Conservation (phyloP, 1,139 yeast species). For the Protomyces arabidopsidicola region DNA sequence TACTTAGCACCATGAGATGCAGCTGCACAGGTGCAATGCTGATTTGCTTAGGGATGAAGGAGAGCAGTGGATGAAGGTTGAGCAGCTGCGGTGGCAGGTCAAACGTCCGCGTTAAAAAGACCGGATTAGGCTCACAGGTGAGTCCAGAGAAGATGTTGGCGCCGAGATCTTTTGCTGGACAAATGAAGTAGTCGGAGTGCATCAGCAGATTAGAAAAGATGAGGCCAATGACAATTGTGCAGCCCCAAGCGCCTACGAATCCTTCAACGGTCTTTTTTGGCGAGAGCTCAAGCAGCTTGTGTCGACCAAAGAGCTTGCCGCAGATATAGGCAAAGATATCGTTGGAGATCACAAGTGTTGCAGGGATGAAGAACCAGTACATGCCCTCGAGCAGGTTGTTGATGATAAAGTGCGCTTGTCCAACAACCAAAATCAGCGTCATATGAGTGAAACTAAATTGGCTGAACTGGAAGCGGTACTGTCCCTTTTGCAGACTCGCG, state of each 20-base stretch:
- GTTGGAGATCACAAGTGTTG: slow-evolving; percentile 83
- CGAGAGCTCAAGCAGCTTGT: slow-evolving; percentile 86
- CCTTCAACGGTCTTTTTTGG: slow-evolving; percentile 99
- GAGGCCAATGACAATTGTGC: slow-evolving; percentile 74
- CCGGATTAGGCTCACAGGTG: slow-evolving; percentile 79
- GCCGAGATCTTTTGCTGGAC: slow-evolving; percentile 69
- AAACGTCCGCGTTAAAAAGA: slow-evolving; percentile 72
- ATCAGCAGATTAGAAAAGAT: slow-evolving; percentile 60
- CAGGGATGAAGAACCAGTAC: slow-evolving; percentile 87
- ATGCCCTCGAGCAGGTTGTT: slow-evolving; percentile 84
- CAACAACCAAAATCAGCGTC: slow-evolving; percentile 83
- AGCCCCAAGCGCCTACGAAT: slow-evolving; percentile 94
- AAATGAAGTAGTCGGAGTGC: slow-evolving; percentile 68
- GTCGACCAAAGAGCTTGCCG: slow-evolving; percentile 92
- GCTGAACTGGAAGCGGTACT: slow-evolving; percentile 84
- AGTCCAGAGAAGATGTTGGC: slow-evolving; percentile 58
- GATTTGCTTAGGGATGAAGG: slow-evolving; percentile 47
- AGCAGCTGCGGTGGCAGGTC: slow-evolving; percentile 52
- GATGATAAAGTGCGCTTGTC: slow-evolving; percentile 90
- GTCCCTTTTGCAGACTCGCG: slow-evolving; percentile 81
- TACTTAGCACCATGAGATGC: slow-evolving; percentile 79
- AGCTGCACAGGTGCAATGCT: slow-evolving; percentile 78
- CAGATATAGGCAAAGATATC: slow-evolving; percentile 95
- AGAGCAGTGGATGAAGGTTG: slow-evolving; percentile 46
- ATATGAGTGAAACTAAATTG: slow-evolving; percentile 91